These are phyloP conservation scores for Castanospermum australe DNA, from an alignment of 306 rosid species.

Conservation along the genomic window DNA sequence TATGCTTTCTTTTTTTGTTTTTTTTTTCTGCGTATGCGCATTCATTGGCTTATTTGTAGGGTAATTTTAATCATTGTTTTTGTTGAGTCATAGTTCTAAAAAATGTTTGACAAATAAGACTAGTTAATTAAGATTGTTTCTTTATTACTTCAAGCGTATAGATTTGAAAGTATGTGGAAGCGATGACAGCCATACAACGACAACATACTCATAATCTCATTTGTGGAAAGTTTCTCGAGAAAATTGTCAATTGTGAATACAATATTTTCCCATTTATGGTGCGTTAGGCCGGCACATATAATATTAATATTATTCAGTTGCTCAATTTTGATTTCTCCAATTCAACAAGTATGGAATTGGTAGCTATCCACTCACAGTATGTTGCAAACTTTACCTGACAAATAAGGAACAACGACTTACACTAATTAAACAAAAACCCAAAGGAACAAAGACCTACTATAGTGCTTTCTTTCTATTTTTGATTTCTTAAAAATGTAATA, in stretches of 20 bases:
- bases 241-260: not conserved
- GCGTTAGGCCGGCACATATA: not conserved
- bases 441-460: not conserved
- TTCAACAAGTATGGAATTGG: not conserved
- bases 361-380: not conserved
- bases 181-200: not conserved
- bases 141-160: not conserved
- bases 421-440: not conserved
- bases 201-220: not conserved
- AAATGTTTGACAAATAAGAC: too few species aligned
- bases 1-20: too few species aligned
- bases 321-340: not conserved
- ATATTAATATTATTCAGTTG: not conserved
- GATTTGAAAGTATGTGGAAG: not conserved
- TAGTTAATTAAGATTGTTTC: not conserved
- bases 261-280: not conserved
- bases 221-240: not conserved
- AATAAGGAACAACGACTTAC: not conserved
- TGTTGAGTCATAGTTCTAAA: too few species aligned
- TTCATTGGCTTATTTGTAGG: too few species aligned
- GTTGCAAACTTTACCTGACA: not conserved
- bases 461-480: not conserved
- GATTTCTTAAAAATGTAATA: too few species aligned
- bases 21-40: too few species aligned
- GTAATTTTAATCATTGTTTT: too few species aligned